Conservation (phyloP, 306 rosid species). For the Malus orientalis region DNA sequence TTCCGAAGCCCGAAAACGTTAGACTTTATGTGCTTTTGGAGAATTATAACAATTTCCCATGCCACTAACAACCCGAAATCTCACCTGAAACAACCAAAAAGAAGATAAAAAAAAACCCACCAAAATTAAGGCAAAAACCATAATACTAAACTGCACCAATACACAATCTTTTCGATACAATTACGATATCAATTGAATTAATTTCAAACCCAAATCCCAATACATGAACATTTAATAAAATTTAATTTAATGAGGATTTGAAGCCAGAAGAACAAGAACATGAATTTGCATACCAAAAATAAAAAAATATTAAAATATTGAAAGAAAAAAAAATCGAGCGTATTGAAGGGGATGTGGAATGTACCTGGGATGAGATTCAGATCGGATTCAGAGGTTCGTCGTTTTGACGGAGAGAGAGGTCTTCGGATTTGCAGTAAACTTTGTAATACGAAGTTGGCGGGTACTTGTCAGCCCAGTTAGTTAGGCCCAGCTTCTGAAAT, state of each 20-base stretch:
- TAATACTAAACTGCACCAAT: background rate
- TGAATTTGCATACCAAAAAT: background rate
- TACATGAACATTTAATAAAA: background rate
- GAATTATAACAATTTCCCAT: conserved; percentile 13
- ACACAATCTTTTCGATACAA: background rate
- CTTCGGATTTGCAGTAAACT: background rate
- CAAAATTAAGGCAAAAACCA: background rate
- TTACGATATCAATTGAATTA: background rate
- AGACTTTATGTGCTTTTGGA: conserved; percentile 1
- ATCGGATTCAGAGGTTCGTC: background rate
- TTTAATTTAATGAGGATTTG: background rate
- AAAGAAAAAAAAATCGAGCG: background rate
- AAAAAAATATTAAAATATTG: background rate
- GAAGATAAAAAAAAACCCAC: background rate
- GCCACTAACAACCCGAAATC: conserved; percentile 18
- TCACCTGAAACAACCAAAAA: conserved; percentile 10
- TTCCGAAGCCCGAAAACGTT: conserved; percentile 10
- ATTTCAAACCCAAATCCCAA: background rate
- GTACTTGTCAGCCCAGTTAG: background rate
- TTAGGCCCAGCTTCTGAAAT: background rate
- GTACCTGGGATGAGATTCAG: conserved; percentile 1
- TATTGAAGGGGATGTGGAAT: background rate
- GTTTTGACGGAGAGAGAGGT: background rate
- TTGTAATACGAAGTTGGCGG: background rate
- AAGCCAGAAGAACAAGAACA: background rate